These are phyloP conservation scores for Wallacemonas collosoma DNA, from an alignment of 208 protist genomes.

Conservation along the genomic window DNA sequence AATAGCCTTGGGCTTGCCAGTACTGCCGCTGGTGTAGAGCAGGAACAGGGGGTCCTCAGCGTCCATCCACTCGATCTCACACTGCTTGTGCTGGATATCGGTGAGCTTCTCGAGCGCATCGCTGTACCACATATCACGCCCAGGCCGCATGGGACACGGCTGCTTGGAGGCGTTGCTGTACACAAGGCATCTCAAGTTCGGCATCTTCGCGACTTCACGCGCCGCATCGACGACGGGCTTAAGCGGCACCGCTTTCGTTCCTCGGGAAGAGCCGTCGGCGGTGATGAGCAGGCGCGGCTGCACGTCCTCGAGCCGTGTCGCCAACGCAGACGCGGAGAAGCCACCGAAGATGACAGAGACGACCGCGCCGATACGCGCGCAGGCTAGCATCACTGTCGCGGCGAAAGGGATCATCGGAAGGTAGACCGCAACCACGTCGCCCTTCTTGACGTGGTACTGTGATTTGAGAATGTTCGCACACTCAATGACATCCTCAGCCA, in stretches of 20 bases:
- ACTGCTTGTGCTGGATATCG: slow-evolving; percentile 33
- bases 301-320: slow-evolving; percentile 63
- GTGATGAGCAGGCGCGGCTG: slow-evolving; percentile 76
- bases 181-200: slow-evolving; percentile 50
- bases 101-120: slow-evolving; percentile 51
- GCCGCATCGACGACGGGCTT: slow-evolving; percentile 90
- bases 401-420: slow-evolving; percentile 96
- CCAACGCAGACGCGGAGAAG: slow-evolving; percentile 73
- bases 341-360: slow-evolving; percentile 85
- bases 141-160: slow-evolving; percentile 52
- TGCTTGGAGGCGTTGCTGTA: slow-evolving; percentile 46
- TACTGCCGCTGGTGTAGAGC: slow-evolving; percentile 98
- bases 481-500: slow-evolving; percentile 79
- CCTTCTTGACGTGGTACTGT: slow-evolving; percentile 87
- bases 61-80: slow-evolving; percentile 90
- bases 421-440: slow-evolving; percentile 96
- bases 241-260: slow-evolving; percentile 87
- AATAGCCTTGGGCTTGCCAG: slow-evolving; percentile 97
- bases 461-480: slow-evolving; percentile 91
- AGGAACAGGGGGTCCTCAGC: slow-evolving; percentile 97
- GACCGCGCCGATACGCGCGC: slow-evolving; percentile 96
- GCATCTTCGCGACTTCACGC: slow-evolving; percentile 39
- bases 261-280: slow-evolving; percentile 79
- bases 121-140: slow-evolving; percentile 74
- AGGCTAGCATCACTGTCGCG: slow-evolving; percentile 95